These are phyloP conservation scores for Agrocybe pediades DNA, from an alignment of 768 basidiomycete genomes.

Conservation along the genomic window DNA sequence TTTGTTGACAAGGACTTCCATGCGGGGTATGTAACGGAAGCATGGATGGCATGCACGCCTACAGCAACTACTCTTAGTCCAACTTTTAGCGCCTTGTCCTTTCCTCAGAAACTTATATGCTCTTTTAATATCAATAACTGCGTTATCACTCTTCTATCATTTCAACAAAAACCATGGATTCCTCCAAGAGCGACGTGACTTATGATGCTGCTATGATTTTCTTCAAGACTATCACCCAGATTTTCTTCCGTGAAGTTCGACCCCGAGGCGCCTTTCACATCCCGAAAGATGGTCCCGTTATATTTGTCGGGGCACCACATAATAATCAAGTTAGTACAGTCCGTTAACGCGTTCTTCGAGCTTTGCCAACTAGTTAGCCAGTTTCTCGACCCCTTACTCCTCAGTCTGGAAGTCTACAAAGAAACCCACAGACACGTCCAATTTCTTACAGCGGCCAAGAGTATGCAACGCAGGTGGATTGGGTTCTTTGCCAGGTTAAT, in stretches of 20 bases:
- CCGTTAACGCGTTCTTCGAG: background rate
- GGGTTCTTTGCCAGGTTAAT: constrained; percentile 83
- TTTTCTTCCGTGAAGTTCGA: constrained; percentile 96
- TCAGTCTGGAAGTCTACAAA: constrained; percentile 83
- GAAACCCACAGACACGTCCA: constrained; percentile 82
- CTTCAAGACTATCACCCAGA: constrained; percentile 83
- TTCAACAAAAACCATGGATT: constrained; percentile 4
- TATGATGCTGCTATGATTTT: constrained; percentile 84
- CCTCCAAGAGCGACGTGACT: constrained; percentile 25
- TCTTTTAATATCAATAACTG: background rate
- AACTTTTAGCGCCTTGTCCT: background rate
- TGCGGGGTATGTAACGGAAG: background rate
- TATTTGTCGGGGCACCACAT: constrained; percentile 93
- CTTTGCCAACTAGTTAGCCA: constrained; percentile 30
- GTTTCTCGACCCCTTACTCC: constrained; percentile 91
- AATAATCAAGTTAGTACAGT: constrained; percentile 71
- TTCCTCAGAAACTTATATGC: background rate
- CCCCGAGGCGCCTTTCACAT: constrained; percentile 95
- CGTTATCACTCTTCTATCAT: constrained; percentile 2
- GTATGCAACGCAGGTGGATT: constrained; percentile 76
- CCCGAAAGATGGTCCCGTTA: constrained; percentile 85
- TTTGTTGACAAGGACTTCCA: no score
- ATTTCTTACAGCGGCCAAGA: constrained; percentile 88
- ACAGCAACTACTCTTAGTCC: no score
- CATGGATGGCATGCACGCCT: no score